Percentiles rank a stretch among this genome's conserved stretches.
Conservation (phyloP, 2,329 filamentous ascomycete species). For the Diaporthe caulivora region DNA sequence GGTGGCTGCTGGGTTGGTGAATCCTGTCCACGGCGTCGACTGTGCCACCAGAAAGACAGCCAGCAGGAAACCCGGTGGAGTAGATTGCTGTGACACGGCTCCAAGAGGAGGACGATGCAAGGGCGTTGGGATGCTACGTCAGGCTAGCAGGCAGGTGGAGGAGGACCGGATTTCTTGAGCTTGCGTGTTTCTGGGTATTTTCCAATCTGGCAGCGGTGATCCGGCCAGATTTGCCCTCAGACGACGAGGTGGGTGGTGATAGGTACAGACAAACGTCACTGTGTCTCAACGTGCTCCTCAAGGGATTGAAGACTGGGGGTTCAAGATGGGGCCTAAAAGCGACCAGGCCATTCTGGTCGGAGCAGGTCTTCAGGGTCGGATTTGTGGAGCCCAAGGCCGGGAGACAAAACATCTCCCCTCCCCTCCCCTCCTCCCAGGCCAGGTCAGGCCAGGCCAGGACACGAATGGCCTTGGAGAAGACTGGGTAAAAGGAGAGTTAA, state of each 20-base stretch:
- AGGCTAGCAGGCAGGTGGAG: background rate
- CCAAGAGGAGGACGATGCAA: slow-evolving; percentile 13
- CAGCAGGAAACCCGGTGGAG: background rate
- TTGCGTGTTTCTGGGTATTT: no score
- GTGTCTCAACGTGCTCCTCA: background rate
- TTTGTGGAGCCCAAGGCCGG: background rate
- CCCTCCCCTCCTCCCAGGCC: no score
- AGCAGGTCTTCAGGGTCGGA: background rate
- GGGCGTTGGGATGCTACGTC: slow-evolving; percentile 28
- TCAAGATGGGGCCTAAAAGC: background rate
- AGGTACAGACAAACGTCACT: slow-evolving; percentile 12
- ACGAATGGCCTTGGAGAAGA: background rate
- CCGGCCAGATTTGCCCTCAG: background rate
- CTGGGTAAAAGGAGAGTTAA: background rate
- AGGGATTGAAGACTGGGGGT: background rate
- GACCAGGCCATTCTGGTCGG: background rate
- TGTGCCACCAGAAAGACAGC: background rate
- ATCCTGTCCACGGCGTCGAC: slow-evolving; percentile 22
- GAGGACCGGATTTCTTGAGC: background rate
- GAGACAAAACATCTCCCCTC: background rate
- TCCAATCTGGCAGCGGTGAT: background rate
- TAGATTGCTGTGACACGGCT: slow-evolving; percentile 12
- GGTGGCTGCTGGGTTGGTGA: slow-evolving; percentile 23
- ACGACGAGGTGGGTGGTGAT: background rate
- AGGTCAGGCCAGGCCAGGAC: background rate